phyloP scores from a whole-genome alignment of 345 rosid genomes.

The Toxicodendron radicans region DNA sequence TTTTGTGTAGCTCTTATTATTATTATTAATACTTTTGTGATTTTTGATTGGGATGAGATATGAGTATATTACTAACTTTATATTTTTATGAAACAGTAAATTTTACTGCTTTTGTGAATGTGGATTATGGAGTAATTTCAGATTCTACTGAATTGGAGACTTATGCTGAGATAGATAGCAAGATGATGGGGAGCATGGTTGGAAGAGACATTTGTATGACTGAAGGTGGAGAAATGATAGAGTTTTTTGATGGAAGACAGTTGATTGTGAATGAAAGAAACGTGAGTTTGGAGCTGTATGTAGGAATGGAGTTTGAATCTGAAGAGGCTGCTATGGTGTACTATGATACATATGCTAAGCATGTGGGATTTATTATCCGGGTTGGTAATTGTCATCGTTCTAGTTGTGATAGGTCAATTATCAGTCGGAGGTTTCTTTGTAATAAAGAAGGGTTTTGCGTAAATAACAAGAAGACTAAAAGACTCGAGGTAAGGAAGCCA shows the following conservation, averaged over 20 bases:
- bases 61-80: neutral
- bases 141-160: slow-evolving; percentile 9
- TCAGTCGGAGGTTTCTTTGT: slow-evolving; percentile 44
- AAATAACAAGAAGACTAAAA: slow-evolving; percentile 29
- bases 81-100: neutral
- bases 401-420: slow-evolving; percentile 37
- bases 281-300: slow-evolving; percentile 25
- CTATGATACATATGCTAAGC: slow-evolving; percentile 44
- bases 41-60: neutral
- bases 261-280: slow-evolving; percentile 11
- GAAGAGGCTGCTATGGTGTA: slow-evolving; percentile 46
- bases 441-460: slow-evolving; percentile 44
- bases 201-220: neutral
- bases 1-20: too few species aligned
- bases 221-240: slow-evolving; percentile 19
- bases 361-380: slow-evolving; percentile 33
- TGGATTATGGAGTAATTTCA: slow-evolving; percentile 8
- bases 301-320: slow-evolving; percentile 46
- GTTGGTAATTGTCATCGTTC: slow-evolving; percentile 44
- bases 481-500: slow-evolving; percentile 43
- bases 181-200: neutral
- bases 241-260: slow-evolving; percentile 9
- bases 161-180: neutral
- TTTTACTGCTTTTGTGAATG: slow-evolving; percentile 4
- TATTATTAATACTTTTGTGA: neutral